Evolutionary conservation across 129 eudicot genomes (phyloP).

Genomic region (Apium graveolens): DNA sequence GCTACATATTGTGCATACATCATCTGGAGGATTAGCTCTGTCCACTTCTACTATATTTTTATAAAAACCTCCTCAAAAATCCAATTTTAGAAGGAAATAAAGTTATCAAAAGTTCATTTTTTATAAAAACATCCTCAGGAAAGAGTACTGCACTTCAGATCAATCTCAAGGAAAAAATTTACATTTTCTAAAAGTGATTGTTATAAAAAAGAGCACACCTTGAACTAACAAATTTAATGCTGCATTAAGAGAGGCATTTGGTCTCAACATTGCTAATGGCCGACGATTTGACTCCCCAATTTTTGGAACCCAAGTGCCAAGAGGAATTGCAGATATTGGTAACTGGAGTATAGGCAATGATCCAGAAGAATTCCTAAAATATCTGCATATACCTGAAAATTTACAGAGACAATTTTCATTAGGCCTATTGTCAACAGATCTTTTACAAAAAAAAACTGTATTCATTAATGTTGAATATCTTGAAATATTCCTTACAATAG

Average conservation of each 20-base stretch:
- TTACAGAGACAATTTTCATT: slow-evolving; percentile 22
- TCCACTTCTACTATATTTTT: neutral
- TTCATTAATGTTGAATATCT: neutral
- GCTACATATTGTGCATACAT: neutral
- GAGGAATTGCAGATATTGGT: slow-evolving; percentile 61
- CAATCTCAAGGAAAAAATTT: neutral
- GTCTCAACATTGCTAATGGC: slow-evolving; percentile 75
- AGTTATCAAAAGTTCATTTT: neutral
- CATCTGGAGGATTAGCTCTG: neutral
- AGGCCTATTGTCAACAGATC: neutral
- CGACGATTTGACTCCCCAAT: slow-evolving; percentile 68
- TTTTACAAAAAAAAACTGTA: neutral
- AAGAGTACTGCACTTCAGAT: neutral
- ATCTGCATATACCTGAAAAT: slow-evolving; percentile 78
- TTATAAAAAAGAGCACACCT: slow-evolving; percentile 35
- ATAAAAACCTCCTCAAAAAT: neutral
- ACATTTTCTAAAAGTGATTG: neutral
- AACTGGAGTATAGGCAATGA: slow-evolving; percentile 75
- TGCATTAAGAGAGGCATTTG: slow-evolving; percentile 69
- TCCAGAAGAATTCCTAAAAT: slow-evolving; percentile 62
- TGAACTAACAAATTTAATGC: slow-evolving; percentile 76
- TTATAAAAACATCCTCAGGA: neutral
- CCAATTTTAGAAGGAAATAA: neutral
- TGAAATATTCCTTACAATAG: neutral
- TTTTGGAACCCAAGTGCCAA: slow-evolving; percentile 92